These are phyloP conservation scores for Narthecium ossifragum DNA, from an alignment of 106 monocot species.

Conservation along the genomic window DNA sequence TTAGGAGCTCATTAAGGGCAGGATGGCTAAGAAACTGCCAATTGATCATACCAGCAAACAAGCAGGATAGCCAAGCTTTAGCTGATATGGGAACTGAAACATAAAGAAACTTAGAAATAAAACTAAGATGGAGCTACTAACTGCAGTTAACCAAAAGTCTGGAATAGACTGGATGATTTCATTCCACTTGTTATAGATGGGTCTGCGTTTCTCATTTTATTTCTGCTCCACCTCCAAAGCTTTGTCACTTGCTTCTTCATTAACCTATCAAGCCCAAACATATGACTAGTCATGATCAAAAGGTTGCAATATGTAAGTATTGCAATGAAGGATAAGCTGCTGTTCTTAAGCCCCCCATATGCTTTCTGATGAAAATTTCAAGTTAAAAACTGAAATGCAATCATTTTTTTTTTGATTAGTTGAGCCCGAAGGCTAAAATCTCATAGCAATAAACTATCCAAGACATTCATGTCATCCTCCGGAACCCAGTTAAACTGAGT, in stretches of 20 bases:
- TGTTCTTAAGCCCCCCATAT: too few relatives aligned
- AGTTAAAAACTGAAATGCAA: too few relatives aligned
- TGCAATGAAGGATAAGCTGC: too few relatives aligned
- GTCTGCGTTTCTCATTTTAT: constrained; percentile 85
- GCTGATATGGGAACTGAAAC: neutral
- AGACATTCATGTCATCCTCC: too few relatives aligned
- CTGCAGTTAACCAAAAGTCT: constrained; percentile 97
- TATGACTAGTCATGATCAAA: too few relatives aligned
- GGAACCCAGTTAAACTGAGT: too few relatives aligned
- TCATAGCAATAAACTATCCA: too few relatives aligned
- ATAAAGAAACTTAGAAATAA: neutral
- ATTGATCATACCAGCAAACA: neutral
- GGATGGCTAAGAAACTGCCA: constrained; percentile 85
- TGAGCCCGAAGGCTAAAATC: too few relatives aligned
- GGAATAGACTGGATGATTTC: constrained; percentile 85
- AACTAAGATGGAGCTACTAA: constrained; percentile 12
- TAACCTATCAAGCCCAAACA: constrained; percentile 38
- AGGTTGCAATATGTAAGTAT: too few relatives aligned
- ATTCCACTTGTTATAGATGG: constrained; percentile 60
- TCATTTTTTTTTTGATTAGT: too few relatives aligned
- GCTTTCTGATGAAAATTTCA: too few relatives aligned
- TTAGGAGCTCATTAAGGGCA: constrained; percentile 58
- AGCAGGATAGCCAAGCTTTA: neutral
- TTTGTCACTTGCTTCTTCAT: constrained; percentile 95
- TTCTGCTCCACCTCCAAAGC: constrained; percentile 96